phyloP scores from a whole-genome alignment of 495 filamentous ascomycete genomes.

The Chaetomidium leptoderma region DNA sequence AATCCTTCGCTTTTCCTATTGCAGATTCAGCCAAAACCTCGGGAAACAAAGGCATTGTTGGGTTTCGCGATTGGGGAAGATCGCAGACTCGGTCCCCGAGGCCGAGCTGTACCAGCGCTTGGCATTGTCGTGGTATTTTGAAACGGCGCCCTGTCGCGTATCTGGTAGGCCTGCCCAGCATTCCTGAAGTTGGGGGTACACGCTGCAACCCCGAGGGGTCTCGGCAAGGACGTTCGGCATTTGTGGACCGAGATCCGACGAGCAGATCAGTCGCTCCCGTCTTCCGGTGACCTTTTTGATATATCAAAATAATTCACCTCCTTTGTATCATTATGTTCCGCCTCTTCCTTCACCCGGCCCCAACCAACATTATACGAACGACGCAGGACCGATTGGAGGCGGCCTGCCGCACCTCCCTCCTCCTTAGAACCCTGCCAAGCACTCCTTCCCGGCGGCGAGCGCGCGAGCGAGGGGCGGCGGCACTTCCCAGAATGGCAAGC shows the following conservation, averaged over 20 bases:
- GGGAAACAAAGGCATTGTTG: too few relatives aligned
- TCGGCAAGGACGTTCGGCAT: conserved; percentile 27
- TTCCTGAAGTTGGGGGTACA: conserved; percentile 5
- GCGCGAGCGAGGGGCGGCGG: conserved; percentile 19
- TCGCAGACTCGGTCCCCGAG: too few relatives aligned
- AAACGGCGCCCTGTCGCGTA: conserved; percentile 14
- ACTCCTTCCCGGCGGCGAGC: not conserved
- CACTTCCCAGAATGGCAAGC: conserved; percentile 27
- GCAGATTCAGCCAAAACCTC: too few relatives aligned
- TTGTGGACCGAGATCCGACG: conserved; percentile 26
- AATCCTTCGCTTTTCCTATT: not conserved
- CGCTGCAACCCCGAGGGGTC: not conserved
- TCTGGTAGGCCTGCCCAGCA: too few relatives aligned
- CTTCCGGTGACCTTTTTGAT: not conserved
- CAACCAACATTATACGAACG: too few relatives aligned
- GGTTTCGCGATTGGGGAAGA: too few relatives aligned
- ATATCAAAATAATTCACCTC: too few relatives aligned
- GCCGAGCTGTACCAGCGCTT: conserved; percentile 5
- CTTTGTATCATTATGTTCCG: too few relatives aligned
- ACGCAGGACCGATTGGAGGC: not conserved
- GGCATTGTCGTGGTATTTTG: conserved; percentile 10
- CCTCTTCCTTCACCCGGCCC: too few relatives aligned
- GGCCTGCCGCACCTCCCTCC: too few relatives aligned
- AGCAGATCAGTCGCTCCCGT: not conserved
- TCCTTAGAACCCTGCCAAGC: not conserved